These are phyloP conservation scores for Trichomonascaceae sp. DNA, from an alignment of 1,139 yeast genomes.

Conservation along the genomic window DNA sequence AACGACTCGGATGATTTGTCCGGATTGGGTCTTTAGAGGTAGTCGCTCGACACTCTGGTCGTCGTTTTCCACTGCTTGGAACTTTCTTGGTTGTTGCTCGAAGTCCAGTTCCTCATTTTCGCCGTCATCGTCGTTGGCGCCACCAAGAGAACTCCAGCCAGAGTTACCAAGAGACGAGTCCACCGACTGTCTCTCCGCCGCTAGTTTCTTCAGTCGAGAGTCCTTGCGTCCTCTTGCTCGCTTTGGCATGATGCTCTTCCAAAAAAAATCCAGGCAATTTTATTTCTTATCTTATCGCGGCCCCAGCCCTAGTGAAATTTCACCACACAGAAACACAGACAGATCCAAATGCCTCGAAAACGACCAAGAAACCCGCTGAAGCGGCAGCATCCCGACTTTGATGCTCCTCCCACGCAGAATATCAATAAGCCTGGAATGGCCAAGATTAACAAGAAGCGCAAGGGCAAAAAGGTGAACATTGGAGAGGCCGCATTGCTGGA, in stretches of 20 bases:
- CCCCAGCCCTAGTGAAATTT: background rate
- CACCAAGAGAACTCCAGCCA: conserved; percentile 14
- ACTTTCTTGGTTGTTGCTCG: conserved; percentile 20
- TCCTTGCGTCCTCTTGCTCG: conserved; percentile 18
- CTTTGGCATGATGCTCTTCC: conserved; percentile 19
- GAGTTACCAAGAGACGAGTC: conserved; percentile 13
- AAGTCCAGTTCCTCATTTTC: conserved; percentile 16
- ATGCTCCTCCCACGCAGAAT: conserved; percentile 13
- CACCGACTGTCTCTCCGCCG: conserved; percentile 11
- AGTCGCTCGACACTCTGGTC: conserved; percentile 55
- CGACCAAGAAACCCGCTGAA: conserved; percentile 18
- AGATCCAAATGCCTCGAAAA: conserved; percentile 22
- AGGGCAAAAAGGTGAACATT: conserved; percentile 6
- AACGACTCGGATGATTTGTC: conserved; percentile 52
- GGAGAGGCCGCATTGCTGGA: conserved; percentile 2
- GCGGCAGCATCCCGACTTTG: conserved; percentile 14
- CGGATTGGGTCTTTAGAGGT: conserved; percentile 67
- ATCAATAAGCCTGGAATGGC: conserved; percentile 6
- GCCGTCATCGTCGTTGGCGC: conserved; percentile 20
- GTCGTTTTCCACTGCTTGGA: conserved; percentile 24
- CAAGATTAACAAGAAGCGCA: conserved; percentile 7
- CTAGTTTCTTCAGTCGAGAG: conserved; percentile 13
- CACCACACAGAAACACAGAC: too few species aligned
- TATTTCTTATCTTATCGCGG: background rate
- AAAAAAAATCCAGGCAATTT: conserved; percentile 1